Conservation (phyloP, 1,284 basidiomycete genomes). For the Cryptococcus maquisensis region DNA sequence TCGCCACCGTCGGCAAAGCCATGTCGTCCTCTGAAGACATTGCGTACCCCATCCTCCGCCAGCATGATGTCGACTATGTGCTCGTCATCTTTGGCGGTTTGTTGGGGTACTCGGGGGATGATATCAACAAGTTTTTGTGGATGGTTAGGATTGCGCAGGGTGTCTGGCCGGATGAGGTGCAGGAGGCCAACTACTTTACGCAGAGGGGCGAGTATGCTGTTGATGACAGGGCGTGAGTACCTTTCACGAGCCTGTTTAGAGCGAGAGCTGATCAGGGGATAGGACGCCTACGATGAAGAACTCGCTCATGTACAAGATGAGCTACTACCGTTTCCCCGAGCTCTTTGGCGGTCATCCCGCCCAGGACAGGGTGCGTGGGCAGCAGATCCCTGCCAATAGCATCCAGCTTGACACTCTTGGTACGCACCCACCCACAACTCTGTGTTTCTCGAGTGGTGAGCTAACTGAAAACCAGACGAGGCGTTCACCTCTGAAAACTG, state of each 20-base stretch:
- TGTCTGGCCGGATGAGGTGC: conserved; percentile 97
- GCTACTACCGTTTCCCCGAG: conserved; percentile 85
- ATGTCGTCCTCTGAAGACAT: conserved; percentile 94
- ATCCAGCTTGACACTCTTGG: conserved; percentile 82
- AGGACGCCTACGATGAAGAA: conserved; percentile 82
- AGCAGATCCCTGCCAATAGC: conserved; percentile 68
- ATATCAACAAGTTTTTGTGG: conserved; percentile 99
- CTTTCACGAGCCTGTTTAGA: too few species aligned
- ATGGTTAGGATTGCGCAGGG: conserved; percentile 98
- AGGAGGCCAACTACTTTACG: conserved; percentile 92
- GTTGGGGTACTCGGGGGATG: conserved; percentile 95
- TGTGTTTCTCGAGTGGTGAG: conserved; percentile 7
- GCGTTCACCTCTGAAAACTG: conserved; percentile 97
- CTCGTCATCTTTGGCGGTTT: conserved; percentile 97
- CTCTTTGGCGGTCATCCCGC: conserved; percentile 73
- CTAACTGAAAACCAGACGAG: conserved; percentile 59
- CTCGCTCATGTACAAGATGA: conserved; percentile 98
- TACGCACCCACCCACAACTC: conserved; percentile 42
- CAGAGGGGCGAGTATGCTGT: conserved; percentile 89
- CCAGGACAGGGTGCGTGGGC: conserved; percentile 76
- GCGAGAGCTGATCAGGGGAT: not conserved
- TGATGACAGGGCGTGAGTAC: conserved; percentile 68
- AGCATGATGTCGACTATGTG: conserved; percentile 98
- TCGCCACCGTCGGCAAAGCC: conserved; percentile 94
- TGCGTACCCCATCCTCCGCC: conserved; percentile 91